Percentiles rank a stretch among this genome's conserved stretches.
phyloP scores from a whole-genome alignment of 768 basidiomycete genomes.

The Suillus subaureus region DNA sequence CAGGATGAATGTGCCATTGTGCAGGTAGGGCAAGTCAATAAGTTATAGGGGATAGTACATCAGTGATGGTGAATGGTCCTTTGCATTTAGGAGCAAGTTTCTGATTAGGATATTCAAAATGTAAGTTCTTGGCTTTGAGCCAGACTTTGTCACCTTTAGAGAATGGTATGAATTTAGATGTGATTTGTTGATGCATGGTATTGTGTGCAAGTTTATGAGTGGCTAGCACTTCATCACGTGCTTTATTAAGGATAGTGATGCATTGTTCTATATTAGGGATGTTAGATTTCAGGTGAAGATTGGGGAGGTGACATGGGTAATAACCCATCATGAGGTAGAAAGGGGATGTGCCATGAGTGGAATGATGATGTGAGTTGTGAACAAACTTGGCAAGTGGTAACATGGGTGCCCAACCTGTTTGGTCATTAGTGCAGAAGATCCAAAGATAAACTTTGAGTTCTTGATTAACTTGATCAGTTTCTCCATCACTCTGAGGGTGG shows the following conservation, averaged over 20 bases:
- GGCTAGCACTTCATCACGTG: background rate
- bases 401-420: background rate
- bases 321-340: background rate
- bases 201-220: background rate
- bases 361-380: background rate
- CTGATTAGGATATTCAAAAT: background rate
- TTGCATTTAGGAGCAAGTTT: conserved; percentile 6
- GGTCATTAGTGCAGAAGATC: background rate
- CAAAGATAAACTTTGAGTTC: background rate
- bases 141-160: conserved; percentile 5
- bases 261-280: too few species aligned
- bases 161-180: background rate
- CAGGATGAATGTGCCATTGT: conserved; percentile 4
- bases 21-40: background rate
- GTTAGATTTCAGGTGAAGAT: too few species aligned
- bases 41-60: background rate
- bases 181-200: background rate
- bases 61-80: conserved; percentile 4
- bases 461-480: background rate
- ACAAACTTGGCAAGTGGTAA: background rate
- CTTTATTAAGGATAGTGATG: too few species aligned
- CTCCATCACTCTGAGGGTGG: background rate
- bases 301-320: too few species aligned
- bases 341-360: rapidly evolving
- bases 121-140: conserved; percentile 1